These are phyloP conservation scores for Pseudogymnoascus sp. DNA, from an alignment of 2,329 filamentous ascomycete genomes.

Conservation along the genomic window DNA sequence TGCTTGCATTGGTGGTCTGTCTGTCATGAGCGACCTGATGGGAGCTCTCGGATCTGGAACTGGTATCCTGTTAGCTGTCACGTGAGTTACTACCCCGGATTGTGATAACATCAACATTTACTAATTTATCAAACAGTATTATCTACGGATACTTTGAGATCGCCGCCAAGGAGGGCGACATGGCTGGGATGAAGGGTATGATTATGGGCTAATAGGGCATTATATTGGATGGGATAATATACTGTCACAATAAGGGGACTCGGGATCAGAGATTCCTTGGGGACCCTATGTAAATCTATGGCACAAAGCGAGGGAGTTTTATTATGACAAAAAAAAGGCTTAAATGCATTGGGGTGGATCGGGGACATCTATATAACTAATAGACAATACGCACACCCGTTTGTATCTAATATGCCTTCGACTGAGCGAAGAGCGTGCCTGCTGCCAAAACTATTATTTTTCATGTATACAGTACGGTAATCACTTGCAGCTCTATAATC, in stretches of 20 bases:
- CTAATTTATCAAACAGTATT: slow-evolving; percentile 52
- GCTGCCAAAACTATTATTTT: not conserved
- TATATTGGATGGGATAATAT: slow-evolving; percentile 8
- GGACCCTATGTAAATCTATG: slow-evolving; percentile 3
- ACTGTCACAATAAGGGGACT: not conserved
- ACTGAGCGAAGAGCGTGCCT: not conserved
- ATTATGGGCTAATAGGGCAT: slow-evolving; percentile 51
- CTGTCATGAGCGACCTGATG: slow-evolving; percentile 89
- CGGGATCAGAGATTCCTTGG: not conserved
- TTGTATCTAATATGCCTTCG: not conserved
- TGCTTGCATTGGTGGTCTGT: slow-evolving; percentile 96
- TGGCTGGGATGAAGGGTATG: slow-evolving; percentile 71
- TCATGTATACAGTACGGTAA: not conserved
- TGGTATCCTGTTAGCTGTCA: slow-evolving; percentile 95
- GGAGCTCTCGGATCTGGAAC: slow-evolving; percentile 94
- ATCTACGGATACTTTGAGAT: slow-evolving; percentile 99
- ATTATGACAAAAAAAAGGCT: slow-evolving; percentile 3
- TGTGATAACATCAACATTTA: slow-evolving; percentile 26
- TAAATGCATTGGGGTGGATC: slow-evolving; percentile 7
- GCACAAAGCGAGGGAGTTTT: slow-evolving; percentile 7
- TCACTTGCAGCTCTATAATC: not conserved
- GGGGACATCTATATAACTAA: slow-evolving; percentile 5
- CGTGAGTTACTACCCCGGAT: slow-evolving; percentile 54
- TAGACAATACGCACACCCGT: slow-evolving; percentile 5
- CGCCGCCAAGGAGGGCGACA: slow-evolving; percentile 94